Conservation (phyloP, 805 yeast genomes). For the Suhomyces vadensis region DNA sequence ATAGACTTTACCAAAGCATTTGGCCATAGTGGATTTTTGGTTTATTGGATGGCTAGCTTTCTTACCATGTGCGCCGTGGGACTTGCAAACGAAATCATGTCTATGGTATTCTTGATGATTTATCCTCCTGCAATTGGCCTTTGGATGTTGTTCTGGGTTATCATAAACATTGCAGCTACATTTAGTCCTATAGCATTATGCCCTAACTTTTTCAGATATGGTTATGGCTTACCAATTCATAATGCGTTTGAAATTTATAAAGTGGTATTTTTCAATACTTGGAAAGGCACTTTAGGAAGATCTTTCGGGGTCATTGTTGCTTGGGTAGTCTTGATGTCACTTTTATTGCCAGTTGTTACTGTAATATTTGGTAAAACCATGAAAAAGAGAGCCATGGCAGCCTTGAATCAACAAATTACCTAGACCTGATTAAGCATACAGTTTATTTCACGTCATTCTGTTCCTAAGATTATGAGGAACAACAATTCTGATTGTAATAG, state of each 20-base stretch:
- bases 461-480: too few species aligned
- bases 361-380: constrained; percentile 39
- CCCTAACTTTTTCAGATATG: constrained; percentile 35
- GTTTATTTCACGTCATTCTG: too few species aligned
- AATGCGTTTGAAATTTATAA: constrained; percentile 31
- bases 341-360: constrained; percentile 46
- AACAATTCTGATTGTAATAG: too few species aligned
- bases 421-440: not conserved
- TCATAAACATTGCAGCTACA: constrained; percentile 32
- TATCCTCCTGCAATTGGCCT: constrained; percentile 69
- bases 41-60: constrained; percentile 69
- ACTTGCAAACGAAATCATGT: constrained; percentile 67
- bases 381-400: constrained; percentile 29
- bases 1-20: constrained; percentile 57
- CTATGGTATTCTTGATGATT: constrained; percentile 49
- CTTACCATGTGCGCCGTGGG: constrained; percentile 77
- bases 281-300: constrained; percentile 33
- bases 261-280: constrained; percentile 35
- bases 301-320: constrained; percentile 24
- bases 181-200: constrained; percentile 36
- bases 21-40: constrained; percentile 70
- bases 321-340: constrained; percentile 49
- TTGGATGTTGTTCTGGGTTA: constrained; percentile 33
- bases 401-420: constrained; percentile 3
- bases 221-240: constrained; percentile 39